A percentile compares a stretch with the other conserved stretches of the same genome.
These are phyloP conservation scores for Trichoderma hamatum DNA, from an alignment of 2,329 filamentous ascomycete species.

Conservation along the genomic window DNA sequence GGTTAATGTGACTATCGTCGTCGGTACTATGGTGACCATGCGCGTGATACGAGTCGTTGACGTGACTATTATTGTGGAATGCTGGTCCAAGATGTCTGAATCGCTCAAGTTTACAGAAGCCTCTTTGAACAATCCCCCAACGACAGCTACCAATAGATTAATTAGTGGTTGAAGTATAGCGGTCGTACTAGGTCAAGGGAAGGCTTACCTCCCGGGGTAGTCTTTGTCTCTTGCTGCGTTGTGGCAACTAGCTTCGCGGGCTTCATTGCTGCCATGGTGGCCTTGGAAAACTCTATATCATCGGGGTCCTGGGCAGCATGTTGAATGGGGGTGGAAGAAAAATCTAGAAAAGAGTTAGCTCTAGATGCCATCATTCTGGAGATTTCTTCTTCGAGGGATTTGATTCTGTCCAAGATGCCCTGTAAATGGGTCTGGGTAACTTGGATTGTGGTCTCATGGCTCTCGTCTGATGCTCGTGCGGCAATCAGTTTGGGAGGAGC, in stretches of 20 bases:
- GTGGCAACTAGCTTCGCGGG: neutral
- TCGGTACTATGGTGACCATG: slow-evolving; percentile 5
- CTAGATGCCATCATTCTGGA: slow-evolving; percentile 32
- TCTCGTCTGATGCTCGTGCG: slow-evolving; percentile 35
- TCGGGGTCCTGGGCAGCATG: neutral
- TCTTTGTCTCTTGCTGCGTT: neutral
- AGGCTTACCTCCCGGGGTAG: neutral
- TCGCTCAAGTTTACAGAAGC: neutral
- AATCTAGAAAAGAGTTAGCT: neutral
- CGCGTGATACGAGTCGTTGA: slow-evolving; percentile 8
- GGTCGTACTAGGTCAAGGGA: too few relatives aligned
- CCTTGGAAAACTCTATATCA: neutral
- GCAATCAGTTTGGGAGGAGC: slow-evolving; percentile 25
- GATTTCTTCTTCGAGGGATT: slow-evolving; percentile 36
- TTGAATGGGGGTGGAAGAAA: neutral
- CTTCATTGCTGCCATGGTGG: neutral
- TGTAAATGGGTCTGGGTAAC: slow-evolving; percentile 34
- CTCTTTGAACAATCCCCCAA: slow-evolving; percentile 10
- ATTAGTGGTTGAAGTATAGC: neutral
- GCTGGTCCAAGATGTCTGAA: neutral
- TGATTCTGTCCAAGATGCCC: slow-evolving; percentile 37
- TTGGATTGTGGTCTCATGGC: slow-evolving; percentile 32
- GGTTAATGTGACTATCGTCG: neutral
- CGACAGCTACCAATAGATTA: neutral
- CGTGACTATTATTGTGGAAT: slow-evolving; percentile 4